These are phyloP conservation scores for Lyophyllum semitale DNA, from an alignment of 768 basidiomycete genomes.

Conservation along the genomic window DNA sequence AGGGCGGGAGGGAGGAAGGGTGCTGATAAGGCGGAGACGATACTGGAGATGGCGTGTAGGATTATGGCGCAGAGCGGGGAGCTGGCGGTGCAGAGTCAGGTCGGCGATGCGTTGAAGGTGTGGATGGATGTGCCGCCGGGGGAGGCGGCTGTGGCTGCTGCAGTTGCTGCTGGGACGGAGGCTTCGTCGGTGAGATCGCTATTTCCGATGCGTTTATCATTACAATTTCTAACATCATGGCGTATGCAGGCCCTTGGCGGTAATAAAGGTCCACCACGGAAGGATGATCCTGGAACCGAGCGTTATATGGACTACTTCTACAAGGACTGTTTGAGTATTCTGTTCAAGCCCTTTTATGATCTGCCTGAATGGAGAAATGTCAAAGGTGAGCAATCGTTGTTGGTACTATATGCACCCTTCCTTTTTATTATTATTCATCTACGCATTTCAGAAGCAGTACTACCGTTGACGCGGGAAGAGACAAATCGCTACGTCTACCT, in stretches of 20 bases:
- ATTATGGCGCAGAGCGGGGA: constrained; percentile 82
- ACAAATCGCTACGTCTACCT: constrained; percentile 86
- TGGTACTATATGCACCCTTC: too few relatives aligned
- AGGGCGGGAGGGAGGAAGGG: constrained; percentile 55
- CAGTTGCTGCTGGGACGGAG: constrained; percentile 36
- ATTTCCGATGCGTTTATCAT: neutral
- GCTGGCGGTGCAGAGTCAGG: constrained; percentile 84
- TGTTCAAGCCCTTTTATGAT: constrained; percentile 79
- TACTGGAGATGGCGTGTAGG: constrained; percentile 74
- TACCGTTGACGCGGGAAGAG: constrained; percentile 69
- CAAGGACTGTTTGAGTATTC: constrained; percentile 72
- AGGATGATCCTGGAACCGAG: constrained; percentile 86
- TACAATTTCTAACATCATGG: constrained; percentile 18
- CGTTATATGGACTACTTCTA: constrained; percentile 94
- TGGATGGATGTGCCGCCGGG: constrained; percentile 76
- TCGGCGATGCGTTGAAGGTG: constrained; percentile 84
- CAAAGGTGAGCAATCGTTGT: constrained; percentile 27
- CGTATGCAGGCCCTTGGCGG: constrained; percentile 40
- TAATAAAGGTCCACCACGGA: constrained; percentile 46
- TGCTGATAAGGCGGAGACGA: constrained; percentile 67
- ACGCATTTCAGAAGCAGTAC: constrained; percentile 51
- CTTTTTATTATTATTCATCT: too few relatives aligned
- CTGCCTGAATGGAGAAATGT: constrained; percentile 64
- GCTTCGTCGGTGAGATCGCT: constrained; percentile 26
- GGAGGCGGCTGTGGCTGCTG: constrained; percentile 22